A percentile compares a stretch with the other conserved stretches of the same genome.
These are phyloP conservation scores for Viola odorata DNA, from an alignment of 345 rosid genomes.

Conservation along the genomic window DNA sequence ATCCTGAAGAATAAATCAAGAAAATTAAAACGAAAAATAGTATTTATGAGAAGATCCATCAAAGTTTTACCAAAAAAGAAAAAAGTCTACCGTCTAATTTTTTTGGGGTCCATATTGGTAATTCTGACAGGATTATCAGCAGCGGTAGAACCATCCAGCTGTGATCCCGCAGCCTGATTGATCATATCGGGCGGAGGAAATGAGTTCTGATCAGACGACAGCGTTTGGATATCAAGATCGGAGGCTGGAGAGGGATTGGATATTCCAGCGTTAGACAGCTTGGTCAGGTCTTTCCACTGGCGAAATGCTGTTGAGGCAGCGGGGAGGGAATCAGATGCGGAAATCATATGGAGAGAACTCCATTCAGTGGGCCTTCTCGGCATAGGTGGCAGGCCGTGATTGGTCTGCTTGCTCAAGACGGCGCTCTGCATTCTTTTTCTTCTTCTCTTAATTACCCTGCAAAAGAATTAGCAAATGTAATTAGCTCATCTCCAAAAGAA, in stretches of 20 bases:
- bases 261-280: neutral
- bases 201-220: neutral
- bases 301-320: slow-evolving; percentile 5
- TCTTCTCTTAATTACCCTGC: slow-evolving; percentile 7
- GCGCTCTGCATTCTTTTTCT: neutral
- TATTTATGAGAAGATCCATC: neutral
- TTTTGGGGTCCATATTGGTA: slow-evolving; percentile 24
- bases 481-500: too few relatives aligned
- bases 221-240: neutral
- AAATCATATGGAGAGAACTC: neutral
- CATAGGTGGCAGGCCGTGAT: neutral
- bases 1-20: slow-evolving; percentile 1
- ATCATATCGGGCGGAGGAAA: neutral
- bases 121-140: neutral
- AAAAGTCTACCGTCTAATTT: slow-evolving; percentile 25
- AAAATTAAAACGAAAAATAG: neutral
- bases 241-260: neutral
- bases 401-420: neutral
- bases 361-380: neutral
- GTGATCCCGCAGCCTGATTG: neutral
- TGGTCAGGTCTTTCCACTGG: slow-evolving; percentile 10
- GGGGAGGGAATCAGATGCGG: slow-evolving; percentile 1
- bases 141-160: neutral
- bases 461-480: neutral
- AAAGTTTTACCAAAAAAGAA: neutral